Conservation (phyloP, 2,329 filamentous ascomycete species). For the Neoscytalidium dimidiatum region DNA sequence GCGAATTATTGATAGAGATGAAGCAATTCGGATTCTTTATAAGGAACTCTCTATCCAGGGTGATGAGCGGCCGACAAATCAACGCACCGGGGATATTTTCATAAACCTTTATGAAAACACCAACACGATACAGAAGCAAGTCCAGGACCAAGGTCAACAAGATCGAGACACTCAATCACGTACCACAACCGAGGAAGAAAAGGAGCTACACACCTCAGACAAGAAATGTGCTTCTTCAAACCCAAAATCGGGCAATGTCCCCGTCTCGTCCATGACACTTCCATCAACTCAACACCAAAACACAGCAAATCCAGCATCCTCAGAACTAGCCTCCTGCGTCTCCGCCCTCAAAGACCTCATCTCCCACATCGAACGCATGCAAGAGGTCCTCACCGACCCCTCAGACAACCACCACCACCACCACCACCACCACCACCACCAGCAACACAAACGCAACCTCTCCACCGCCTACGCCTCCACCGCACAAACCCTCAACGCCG, state of each 20-base stretch:
- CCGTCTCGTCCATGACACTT: no score
- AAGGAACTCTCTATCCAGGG: not conserved
- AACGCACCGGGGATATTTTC: no score
- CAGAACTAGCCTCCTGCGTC: not conserved
- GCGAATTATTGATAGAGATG: not conserved
- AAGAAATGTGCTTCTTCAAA: no score
- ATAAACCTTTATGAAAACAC: not conserved
- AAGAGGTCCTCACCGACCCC: not conserved
- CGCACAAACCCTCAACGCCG: not conserved
- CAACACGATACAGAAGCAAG: not conserved
- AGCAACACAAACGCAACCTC: not conserved
- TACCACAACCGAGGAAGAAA: not conserved
- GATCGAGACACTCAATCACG: not conserved
- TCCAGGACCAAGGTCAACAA: not conserved
- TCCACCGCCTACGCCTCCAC: not conserved
- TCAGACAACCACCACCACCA: not conserved
- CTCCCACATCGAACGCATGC: not conserved
- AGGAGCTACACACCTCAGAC: no score
- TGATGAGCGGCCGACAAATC: not conserved
- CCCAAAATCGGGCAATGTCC: no score
- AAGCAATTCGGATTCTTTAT: not conserved
- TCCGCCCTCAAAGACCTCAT: not conserved
- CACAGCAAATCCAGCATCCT: not conserved
- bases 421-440: not conserved
- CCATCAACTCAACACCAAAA: not conserved